Conservation (phyloP, 352 stramenopile genomes). For the Stramenopiles sp. region DNA sequence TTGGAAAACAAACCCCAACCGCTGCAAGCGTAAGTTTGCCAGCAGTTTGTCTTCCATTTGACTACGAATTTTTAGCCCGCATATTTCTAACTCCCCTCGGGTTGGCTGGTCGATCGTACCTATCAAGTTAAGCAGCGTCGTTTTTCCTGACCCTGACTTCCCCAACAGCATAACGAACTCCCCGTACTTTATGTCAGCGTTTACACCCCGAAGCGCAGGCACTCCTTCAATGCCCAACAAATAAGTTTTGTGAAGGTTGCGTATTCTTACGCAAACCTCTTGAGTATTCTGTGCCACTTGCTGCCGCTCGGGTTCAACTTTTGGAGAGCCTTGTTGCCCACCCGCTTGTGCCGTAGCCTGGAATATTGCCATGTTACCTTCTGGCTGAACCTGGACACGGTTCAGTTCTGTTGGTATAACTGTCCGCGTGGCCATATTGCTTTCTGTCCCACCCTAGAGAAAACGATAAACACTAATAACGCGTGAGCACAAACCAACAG, state of each 20-base stretch:
- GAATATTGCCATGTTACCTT: no score
- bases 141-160: slow-evolving; percentile 22
- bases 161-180: slow-evolving; percentile 24
- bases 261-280: no score
- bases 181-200: slow-evolving; percentile 14
- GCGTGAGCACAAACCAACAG: no score
- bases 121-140: slow-evolving; percentile 16
- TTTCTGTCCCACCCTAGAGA: no score
- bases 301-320: no score
- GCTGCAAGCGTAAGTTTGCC: slow-evolving; percentile 15
- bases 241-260: slow-evolving; percentile 23
- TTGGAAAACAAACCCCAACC: slow-evolving; percentile 25
- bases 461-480: no score
- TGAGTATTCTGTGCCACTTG: no score
- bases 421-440: no score
- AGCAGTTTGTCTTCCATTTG: slow-evolving; percentile 14
- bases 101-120: slow-evolving; percentile 22
- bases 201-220: slow-evolving; percentile 18
- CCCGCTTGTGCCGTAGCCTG: no score
- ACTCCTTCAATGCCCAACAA: slow-evolving; percentile 21
- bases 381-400: no score
- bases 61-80: slow-evolving; percentile 13
- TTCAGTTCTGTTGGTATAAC: no score
- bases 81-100: slow-evolving; percentile 16
- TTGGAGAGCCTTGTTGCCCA: no score